These are phyloP conservation scores for Pseudocercospora fijiensis DNA, from an alignment of 2,329 filamentous ascomycete species.

Conservation along the genomic window DNA sequence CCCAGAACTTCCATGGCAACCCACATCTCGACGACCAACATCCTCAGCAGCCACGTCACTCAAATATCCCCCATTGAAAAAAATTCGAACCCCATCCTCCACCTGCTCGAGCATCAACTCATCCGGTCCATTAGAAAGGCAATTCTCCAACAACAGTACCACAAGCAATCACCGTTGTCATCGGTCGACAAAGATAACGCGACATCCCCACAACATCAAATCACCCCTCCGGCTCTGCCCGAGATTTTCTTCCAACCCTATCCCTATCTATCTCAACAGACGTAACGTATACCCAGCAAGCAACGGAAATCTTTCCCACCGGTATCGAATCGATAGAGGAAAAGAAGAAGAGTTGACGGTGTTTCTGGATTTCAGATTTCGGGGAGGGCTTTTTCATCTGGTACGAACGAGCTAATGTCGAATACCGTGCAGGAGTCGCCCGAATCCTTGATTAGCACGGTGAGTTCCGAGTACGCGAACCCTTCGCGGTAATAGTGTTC, in stretches of 20 bases:
- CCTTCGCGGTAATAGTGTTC: conserved; percentile 13
- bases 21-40: neutral
- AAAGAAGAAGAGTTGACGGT: too few species aligned
- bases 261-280: neutral
- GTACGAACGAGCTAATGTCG: conserved; percentile 59
- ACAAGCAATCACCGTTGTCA: neutral
- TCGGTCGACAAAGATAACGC: neutral
- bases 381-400: conserved; percentile 63
- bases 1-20: neutral
- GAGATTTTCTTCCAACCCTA: neutral
- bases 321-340: too few species aligned
- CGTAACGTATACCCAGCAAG: too few species aligned
- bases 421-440: conserved; percentile 55
- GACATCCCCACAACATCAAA: neutral
- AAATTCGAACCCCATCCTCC: too few species aligned
- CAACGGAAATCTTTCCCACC: too few species aligned
- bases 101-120: neutral
- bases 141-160: neutral
- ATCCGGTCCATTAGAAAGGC: neutral
- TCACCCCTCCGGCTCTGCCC: neutral
- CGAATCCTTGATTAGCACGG: conserved; percentile 58
- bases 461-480: neutral
- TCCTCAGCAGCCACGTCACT: neutral
- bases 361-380: too few species aligned
- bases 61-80: neutral